A percentile compares a stretch with the other conserved stretches of the same genome.
phyloP scores from a whole-genome alignment of 805 yeast genomes.

The Candida chilensis region DNA sequence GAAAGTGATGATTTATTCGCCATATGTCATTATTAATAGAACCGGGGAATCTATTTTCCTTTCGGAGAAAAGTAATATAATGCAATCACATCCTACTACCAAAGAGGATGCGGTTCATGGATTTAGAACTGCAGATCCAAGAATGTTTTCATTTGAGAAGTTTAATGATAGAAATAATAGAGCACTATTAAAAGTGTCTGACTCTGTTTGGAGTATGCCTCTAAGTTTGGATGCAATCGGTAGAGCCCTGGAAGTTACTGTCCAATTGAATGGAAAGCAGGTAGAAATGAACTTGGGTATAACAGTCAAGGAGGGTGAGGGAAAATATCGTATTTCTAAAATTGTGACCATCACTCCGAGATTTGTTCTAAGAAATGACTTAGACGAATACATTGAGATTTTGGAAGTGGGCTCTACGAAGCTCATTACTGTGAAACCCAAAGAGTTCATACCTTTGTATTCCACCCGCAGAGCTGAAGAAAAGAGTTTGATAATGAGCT shows the following conservation, averaged over 20 bases:
- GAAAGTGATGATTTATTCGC: constrained; percentile 66
- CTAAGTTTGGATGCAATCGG: constrained; percentile 89
- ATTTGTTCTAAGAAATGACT: constrained; percentile 59
- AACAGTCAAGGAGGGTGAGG: constrained; percentile 72
- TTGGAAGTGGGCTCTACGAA: constrained; percentile 62
- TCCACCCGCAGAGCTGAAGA: constrained; percentile 45
- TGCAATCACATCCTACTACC: constrained; percentile 29
- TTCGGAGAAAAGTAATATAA: constrained; percentile 47
- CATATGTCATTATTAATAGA: constrained; percentile 75
- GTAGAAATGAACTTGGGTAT: constrained; percentile 71
- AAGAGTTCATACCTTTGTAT: constrained; percentile 48
- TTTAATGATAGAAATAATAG: constrained; percentile 52
- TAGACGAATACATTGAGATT: constrained; percentile 46
- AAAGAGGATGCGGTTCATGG: constrained; percentile 11
- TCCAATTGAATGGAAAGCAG: constrained; percentile 37
- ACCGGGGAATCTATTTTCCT: constrained; percentile 62
- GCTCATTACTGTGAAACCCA: constrained; percentile 33
- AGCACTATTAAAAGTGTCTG: constrained; percentile 56
- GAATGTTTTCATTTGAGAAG: constrained; percentile 76
- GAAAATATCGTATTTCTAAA: constrained; percentile 69
- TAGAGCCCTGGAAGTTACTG: constrained; percentile 48
- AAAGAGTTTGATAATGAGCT: constrained; percentile 55
- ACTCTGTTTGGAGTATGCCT: constrained; percentile 64
- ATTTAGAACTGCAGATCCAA: constrained; percentile 38
- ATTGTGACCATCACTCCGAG: constrained; percentile 79